Evolutionary conservation across 306 rosid species (phyloP).

Genomic region (Rosa rugosa): DNA sequence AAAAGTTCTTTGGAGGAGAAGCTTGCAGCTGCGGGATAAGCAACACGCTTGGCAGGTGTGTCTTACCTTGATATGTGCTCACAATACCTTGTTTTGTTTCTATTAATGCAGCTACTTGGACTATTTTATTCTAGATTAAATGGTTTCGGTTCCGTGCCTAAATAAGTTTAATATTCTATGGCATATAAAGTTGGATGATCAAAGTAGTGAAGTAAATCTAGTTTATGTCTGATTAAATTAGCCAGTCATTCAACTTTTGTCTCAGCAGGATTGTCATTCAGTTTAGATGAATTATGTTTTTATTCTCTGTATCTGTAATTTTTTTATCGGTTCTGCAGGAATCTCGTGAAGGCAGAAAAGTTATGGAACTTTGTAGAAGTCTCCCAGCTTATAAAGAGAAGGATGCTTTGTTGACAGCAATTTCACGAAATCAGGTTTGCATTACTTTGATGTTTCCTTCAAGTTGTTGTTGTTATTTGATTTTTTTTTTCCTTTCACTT

Average conservation of each 20-base stretch:
- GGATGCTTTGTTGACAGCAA: constrained; percentile 64
- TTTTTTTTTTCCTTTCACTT: not conserved
- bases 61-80: constrained; percentile 3
- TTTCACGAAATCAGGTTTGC: constrained; percentile 77
- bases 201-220: not conserved
- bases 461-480: not conserved
- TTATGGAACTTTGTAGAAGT: constrained; percentile 72
- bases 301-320: not conserved
- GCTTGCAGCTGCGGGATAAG: constrained; percentile 61
- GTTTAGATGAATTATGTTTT: not conserved
- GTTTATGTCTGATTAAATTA: not conserved
- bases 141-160: not conserved
- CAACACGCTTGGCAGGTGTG: constrained; percentile 89
- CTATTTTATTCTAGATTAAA: not conserved
- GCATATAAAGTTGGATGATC: not conserved
- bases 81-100: not conserved
- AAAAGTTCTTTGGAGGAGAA: constrained; percentile 55
- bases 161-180: not conserved
- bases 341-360: constrained; percentile 70
- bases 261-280: not conserved
- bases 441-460: constrained; percentile 4
- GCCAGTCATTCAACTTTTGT: not conserved
- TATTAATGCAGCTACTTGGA: not conserved
- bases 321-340: constrained; percentile 38
- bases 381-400: constrained; percentile 88